Evolutionary conservation across 2,329 filamentous ascomycete species (phyloP).

Genomic region (Pseudogymnoascus sp.): DNA sequence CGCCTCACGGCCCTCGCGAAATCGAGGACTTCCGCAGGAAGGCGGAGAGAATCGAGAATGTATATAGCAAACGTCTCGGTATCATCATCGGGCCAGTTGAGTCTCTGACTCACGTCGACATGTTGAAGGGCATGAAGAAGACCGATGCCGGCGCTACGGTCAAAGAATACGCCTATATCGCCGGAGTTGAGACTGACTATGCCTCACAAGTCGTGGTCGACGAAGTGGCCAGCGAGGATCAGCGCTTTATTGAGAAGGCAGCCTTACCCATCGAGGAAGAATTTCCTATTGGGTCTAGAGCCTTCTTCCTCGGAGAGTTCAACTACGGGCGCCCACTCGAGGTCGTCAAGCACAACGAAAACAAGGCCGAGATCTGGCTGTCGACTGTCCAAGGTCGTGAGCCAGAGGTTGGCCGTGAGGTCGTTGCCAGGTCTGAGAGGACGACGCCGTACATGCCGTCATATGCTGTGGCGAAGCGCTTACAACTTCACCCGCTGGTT

Average conservation of each 20-base stretch:
- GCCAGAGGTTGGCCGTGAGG: slow-evolving; percentile 69
- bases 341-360: slow-evolving; percentile 65
- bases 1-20: slow-evolving; percentile 67
- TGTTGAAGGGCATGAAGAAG: slow-evolving; percentile 85
- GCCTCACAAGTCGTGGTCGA: slow-evolving; percentile 90
- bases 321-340: slow-evolving; percentile 88
- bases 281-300: slow-evolving; percentile 74
- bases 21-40: slow-evolving; percentile 82
- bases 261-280: slow-evolving; percentile 89
- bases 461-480: slow-evolving; percentile 76
- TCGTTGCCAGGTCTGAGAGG: slow-evolving; percentile 65
- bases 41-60: slow-evolving; percentile 72
- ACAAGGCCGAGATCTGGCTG: slow-evolving; percentile 75
- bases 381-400: slow-evolving; percentile 67
- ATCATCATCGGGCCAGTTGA: slow-evolving; percentile 84
- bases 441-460: slow-evolving; percentile 76
- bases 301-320: slow-evolving; percentile 91
- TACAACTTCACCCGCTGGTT: slow-evolving; percentile 77
- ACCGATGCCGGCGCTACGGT: slow-evolving; percentile 84
- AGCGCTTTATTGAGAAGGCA: slow-evolving; percentile 83
- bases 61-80: slow-evolving; percentile 85
- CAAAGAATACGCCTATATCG: slow-evolving; percentile 86
- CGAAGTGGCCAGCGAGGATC: slow-evolving; percentile 81
- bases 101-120: slow-evolving; percentile 83
- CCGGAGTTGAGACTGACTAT: slow-evolving; percentile 80